Conservation (phyloP, 1,284 basidiomycete genomes). For the Ceratobasidium sp. region DNA sequence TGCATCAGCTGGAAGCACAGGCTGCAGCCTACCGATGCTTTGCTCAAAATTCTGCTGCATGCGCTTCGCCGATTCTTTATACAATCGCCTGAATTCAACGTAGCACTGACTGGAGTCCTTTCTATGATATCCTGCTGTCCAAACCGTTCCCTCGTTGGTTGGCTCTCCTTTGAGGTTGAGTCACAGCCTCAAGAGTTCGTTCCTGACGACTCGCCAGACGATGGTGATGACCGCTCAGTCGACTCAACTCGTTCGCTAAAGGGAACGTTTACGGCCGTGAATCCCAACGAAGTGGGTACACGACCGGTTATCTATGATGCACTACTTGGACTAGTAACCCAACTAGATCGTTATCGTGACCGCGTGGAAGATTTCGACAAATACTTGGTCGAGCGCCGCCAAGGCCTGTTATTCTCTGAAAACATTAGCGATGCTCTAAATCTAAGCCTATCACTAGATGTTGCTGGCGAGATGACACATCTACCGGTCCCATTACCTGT, state of each 20-base stretch:
- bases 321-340: conserved; percentile 76
- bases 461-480: conserved; percentile 56
- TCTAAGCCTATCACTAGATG: conserved; percentile 64
- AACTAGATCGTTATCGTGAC: conserved; percentile 80
- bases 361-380: conserved; percentile 82
- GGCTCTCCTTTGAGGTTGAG: conserved; percentile 69
- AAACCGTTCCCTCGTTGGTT: conserved; percentile 84
- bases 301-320: conserved; percentile 81
- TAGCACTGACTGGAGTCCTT: conserved; percentile 84
- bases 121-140: conserved; percentile 82
- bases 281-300: conserved; percentile 67
- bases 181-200: conserved; percentile 10
- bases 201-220: conserved; percentile 47
- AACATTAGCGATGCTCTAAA: conserved; percentile 90
- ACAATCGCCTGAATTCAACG: conserved; percentile 85
- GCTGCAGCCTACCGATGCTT: conserved; percentile 79
- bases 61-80: conserved; percentile 80
- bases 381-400: conserved; percentile 83
- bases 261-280: conserved; percentile 58
- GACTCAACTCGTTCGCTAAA: conserved; percentile 70
- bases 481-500: conserved; percentile 41
- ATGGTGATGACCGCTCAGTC: conserved; percentile 77
- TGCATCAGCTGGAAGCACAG: conserved; percentile 56
- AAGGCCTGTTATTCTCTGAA: conserved; percentile 90
- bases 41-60: conserved; percentile 75